Base-by-base conservation (phyloP, 2,329 filamentous ascomycete species). In the Pleoardoris graminearum region DNA sequence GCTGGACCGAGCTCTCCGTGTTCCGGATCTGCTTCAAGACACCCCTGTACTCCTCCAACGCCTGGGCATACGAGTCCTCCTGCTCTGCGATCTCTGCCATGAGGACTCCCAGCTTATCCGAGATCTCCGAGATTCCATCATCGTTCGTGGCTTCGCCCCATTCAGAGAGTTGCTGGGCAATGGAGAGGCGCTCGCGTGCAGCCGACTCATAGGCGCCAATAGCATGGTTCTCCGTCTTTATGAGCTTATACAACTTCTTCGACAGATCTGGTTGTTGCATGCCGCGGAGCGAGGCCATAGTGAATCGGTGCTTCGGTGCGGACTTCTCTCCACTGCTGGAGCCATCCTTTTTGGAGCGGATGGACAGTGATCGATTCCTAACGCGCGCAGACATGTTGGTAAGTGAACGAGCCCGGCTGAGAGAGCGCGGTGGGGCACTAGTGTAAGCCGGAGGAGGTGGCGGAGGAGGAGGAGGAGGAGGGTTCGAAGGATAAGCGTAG, bases 131-230 rank as follows among this genome's bases (percentile, higher is more conserved):
- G 66, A 97, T 81, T 46, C 86, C 85, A 56, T 96, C 91, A 68
- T 99, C 94, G 48, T 85, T 84, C 1, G 92, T 97, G 54, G 89
- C 84, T 77, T 97, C 92, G 52, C 94, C 94, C 94, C 94, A 99
- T 63, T 97, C 92, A 7, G 91, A 96, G 38, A 99, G 84, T 78
- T 97, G 93, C 10, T 86, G 85, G 14, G 92, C 94, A 67, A 97
- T 91, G 44, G 85, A 85, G 55, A 90, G 77, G 51, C 91, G 89
- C 78, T 97, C 93, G 54, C 88, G 88, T 43, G 87, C 90, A 6
- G 93, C 94, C 6, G 85, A 79, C 77, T 96, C 91, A 77, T 97
- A 88, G 43, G 90, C 88, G 44, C 83, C 81, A 66, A 97, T 91
- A 30, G 92, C 86, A 69, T 88, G 86, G 80, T 97, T 97, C 76